Base-by-base conservation (phyloP, 2,329 filamentous ascomycete genomes). In the Coniochaeta hoffmannii region DNA sequence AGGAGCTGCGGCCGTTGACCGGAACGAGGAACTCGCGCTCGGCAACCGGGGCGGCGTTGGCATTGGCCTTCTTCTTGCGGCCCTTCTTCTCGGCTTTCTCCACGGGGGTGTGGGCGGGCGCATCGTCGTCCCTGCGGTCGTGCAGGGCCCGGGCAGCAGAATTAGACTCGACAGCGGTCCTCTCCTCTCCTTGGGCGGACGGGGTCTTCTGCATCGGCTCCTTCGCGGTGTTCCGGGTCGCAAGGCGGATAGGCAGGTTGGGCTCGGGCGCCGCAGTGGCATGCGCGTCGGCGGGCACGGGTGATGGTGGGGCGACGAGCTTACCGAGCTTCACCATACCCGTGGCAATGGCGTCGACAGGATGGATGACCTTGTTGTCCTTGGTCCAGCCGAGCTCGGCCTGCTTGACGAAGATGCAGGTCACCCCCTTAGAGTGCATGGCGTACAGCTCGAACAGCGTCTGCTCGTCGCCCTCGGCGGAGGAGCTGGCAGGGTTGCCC, bases 401-500 rank as follows among this genome's bases (percentile, higher is more conserved):
- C 68, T 93, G 90, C 69, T 88, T 93, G 68, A 99, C 85, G 60
- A 85, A 86, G 54, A 97, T 70, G 64, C 89, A 93, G 17, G 92
- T 92, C n/a, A 97, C 91, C 58, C 94, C 94, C 73, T 91, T 95
- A 11, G 94, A 97, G 71, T 99, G 93, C 87, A 97, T 96, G 31
- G 90, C 88, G 68, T 99, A 99, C 10, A 99, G 79, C 74, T 99
- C 94, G 65, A 99, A 97, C 14, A 97, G 74, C 0, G 87, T 85
- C 15, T 83, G 83, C 60, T 94, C 88, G 22, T 87, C 85, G 24
- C 77, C 77, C 36, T 82, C 81, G 57, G 83, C 78, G 7, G 79
- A 73, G 59, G 83, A n/a, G n/a, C n/a, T 81, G 55, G 86, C 82
- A 32, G 88, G 85, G 62, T 80, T 86, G 64, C 86, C 84, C 26